These are phyloP conservation scores for Parasitella parasitica DNA, from an alignment of 371 early-diverging fungal genomes.

Conservation along the genomic window DNA sequence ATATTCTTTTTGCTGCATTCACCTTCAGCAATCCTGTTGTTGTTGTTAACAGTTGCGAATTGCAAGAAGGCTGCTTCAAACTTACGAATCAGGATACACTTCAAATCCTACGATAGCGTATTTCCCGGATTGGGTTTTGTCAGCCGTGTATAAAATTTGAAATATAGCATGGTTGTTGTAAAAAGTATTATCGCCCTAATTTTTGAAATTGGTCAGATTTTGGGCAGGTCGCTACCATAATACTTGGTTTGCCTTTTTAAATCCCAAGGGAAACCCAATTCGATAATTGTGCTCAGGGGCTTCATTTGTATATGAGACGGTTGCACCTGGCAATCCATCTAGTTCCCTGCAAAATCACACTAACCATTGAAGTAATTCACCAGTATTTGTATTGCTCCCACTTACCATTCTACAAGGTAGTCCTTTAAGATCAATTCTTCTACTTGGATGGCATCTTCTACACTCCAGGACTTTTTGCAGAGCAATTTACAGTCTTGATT, in stretches of 20 bases:
- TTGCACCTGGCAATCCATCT: constrained; percentile 44
- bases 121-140: constrained; percentile 13
- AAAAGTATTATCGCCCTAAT: constrained; percentile 14
- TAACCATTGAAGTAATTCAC: not conserved
- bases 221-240: constrained; percentile 1
- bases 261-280: constrained; percentile 51
- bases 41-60: too few relatives aligned
- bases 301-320: constrained; percentile 52
- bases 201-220: not conserved
- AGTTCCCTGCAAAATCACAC: constrained; percentile 29
- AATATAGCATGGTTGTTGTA: constrained; percentile 50
- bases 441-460: constrained; percentile 36
- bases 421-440: constrained; percentile 37
- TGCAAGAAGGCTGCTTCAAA: not conserved
- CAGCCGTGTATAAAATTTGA: constrained; percentile 33
- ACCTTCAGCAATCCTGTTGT: constrained; percentile 29
- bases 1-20: constrained; percentile 37
- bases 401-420: constrained; percentile 50
- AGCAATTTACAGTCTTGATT: constrained; percentile 39
- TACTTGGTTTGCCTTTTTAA: constrained; percentile 15
- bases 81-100: constrained; percentile 52
- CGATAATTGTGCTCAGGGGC: constrained; percentile 42
- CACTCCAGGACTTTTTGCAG: constrained; percentile 33
- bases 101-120: constrained; percentile 42
- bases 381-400: too few relatives aligned